A percentile compares a stretch with the other conserved stretches of the same genome.
Conservation (phyloP, 805 yeast genomes). For the Ogataea neopini region DNA sequence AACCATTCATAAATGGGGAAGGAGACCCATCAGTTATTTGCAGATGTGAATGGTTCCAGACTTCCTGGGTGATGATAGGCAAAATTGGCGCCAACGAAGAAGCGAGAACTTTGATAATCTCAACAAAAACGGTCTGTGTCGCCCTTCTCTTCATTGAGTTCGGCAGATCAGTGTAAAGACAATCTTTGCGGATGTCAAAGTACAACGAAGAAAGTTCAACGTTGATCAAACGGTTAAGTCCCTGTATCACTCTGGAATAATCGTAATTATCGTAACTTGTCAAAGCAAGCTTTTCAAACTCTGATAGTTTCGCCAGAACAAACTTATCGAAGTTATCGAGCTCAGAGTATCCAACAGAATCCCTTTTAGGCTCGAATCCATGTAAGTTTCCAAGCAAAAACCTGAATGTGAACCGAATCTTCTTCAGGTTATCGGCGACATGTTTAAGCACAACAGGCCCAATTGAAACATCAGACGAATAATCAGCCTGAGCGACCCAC, state of each 20-base stretch:
- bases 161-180: slow-evolving; percentile 68
- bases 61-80: slow-evolving; percentile 87
- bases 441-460: slow-evolving; percentile 72
- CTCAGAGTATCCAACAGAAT: slow-evolving; percentile 40
- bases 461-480: slow-evolving; percentile 74
- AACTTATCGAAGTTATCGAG: slow-evolving; percentile 57
- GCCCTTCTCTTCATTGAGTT: slow-evolving; percentile 53
- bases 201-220: slow-evolving; percentile 77
- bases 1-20: slow-evolving; percentile 52
- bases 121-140: slow-evolving; percentile 63
- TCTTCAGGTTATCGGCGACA: slow-evolving; percentile 78
- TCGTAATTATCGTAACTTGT: slow-evolving; percentile 56
- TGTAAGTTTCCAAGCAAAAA: slow-evolving; percentile 78
- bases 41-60: slow-evolving; percentile 62
- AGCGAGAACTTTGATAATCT: slow-evolving; percentile 61
- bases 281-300: slow-evolving; percentile 44
- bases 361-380: slow-evolving; percentile 26
- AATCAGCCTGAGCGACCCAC: slow-evolving; percentile 89
- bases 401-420: slow-evolving; percentile 77
- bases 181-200: slow-evolving; percentile 84
- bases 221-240: slow-evolving; percentile 70
- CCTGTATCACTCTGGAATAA: slow-evolving; percentile 69
- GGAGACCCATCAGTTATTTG: slow-evolving; percentile 27
- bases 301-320: slow-evolving; percentile 54
- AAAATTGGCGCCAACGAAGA: slow-evolving; percentile 75